Conservation (phyloP, 345 rosid species). For the Acer yangbiense region DNA sequence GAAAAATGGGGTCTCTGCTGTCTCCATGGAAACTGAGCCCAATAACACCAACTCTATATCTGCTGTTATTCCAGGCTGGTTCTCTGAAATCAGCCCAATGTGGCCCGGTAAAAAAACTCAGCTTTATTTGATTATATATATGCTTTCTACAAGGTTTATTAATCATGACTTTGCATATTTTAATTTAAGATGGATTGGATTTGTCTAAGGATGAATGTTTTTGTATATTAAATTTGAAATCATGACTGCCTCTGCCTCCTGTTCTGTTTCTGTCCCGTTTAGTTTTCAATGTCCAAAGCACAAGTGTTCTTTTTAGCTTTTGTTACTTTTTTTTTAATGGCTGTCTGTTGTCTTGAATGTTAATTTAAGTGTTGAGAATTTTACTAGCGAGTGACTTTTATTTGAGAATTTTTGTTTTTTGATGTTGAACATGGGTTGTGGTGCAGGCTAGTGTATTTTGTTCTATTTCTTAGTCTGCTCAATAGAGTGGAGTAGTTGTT, state of each 20-base stretch:
- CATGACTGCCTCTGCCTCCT: too few species aligned
- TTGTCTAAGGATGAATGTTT: too few species aligned
- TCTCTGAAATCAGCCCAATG: constrained; percentile 86
- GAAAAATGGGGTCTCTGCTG: constrained; percentile 37
- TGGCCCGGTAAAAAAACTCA: constrained; percentile 57
- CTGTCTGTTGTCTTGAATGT: neutral
- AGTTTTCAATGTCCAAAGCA: neutral
- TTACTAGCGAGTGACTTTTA: too few species aligned
- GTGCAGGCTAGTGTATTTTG: neutral
- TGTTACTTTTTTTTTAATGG: neutral
- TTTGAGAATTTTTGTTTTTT: too few species aligned
- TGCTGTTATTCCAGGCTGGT: constrained; percentile 80
- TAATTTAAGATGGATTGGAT: neutral
- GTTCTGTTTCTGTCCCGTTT: neutral
- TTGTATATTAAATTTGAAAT: too few species aligned
- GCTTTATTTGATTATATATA: too few species aligned
- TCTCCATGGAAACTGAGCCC: constrained; percentile 42
- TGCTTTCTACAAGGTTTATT: too few species aligned
- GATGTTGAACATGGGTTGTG: too few species aligned
- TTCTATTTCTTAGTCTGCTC: neutral
- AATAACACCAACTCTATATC: constrained; percentile 40
- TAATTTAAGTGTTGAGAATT: neutral
- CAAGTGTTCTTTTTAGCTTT: neutral
- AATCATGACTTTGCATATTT: neutral
- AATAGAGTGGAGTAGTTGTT: neutral